Evolutionary conservation across 2,329 filamentous ascomycete genomes (phyloP), one percentile per base, ranked within the genome.

Genomic region (Xylariales sp.): DNA sequence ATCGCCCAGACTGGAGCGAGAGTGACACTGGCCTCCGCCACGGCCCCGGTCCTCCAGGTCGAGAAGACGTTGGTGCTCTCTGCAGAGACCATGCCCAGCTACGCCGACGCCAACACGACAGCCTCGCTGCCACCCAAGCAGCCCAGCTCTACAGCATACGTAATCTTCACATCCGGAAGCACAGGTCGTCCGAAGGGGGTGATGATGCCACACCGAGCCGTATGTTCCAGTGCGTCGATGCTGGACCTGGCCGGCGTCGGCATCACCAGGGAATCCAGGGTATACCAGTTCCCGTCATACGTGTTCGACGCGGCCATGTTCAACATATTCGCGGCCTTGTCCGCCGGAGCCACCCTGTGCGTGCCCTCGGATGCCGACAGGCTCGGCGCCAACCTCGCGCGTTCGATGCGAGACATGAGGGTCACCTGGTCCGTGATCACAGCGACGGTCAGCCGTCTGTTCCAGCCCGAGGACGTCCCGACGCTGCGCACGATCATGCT

Each of bases 161-260:
- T 36, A 20, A 39, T 45, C 6, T 47, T 45, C 12, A 47, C 42
- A 5, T 45, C 42, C 11, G 45, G 45, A 4, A 42, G 38, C 27
- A 47, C 45, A 8, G 45, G 45, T 2, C 10, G 27, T 4, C 45
- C 45, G 1, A 47, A 47, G 20, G 45, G 45, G 11, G 34, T 40
- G 15, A 37, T 45, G 18, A 16, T 40, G 5, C 14, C 40, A 31
- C 45, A 40, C 27, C 25, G 27, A 15, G 14, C 36, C 5, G 28
- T 33, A 21, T 40, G 22, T 70, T 71, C 7, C 73, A 74, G 56
- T 69, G 70, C 28, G 68, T 71, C 18, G 61, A 47, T 24, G 12
- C 12, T 78, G 44, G 72, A 75, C 37, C 75, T 73, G 1, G 68
- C 69, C 61, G 46, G 45, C 14, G 27, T 51, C 18, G 32, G 41